A percentile compares a stretch with the other conserved stretches of the same genome.
These are phyloP conservation scores for Acanthamoeba healyi DNA, from an alignment of 208 protist genomes.

Conservation along the genomic window DNA sequence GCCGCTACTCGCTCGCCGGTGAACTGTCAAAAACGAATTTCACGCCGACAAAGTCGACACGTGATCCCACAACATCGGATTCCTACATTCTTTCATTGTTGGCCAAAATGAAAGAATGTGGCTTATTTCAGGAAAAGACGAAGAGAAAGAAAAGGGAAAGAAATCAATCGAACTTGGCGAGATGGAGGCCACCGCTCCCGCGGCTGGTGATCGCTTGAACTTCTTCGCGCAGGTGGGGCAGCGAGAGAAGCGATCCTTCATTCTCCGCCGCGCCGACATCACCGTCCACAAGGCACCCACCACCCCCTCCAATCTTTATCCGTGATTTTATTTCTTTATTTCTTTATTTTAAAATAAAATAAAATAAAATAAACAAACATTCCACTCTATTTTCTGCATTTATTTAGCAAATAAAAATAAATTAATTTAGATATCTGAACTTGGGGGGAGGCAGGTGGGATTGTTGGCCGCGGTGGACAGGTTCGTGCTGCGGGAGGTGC, in stretches of 20 bases:
- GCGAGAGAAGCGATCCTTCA: slow-evolving; percentile 31
- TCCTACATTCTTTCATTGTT: background rate
- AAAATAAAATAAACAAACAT: no score
- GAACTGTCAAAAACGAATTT: background rate
- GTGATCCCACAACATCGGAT: background rate
- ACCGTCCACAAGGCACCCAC: slow-evolving; percentile 23
- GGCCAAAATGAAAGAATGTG: background rate
- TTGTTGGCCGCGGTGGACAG: background rate
- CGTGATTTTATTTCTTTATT: background rate
- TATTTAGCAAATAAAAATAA: background rate
- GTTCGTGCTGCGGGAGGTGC: background rate
- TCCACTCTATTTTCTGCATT: background rate
- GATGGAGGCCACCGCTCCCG: background rate
- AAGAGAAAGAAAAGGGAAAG: no score
- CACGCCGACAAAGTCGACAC: background rate
- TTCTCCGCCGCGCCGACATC: slow-evolving; percentile 15
- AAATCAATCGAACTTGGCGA: background rate
- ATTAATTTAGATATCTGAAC: background rate
- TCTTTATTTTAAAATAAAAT: background rate
- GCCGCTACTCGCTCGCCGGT: no score
- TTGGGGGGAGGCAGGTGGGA: background rate
- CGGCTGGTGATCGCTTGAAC: background rate
- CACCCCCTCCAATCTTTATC: no score
- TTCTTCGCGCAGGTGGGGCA: slow-evolving; percentile 38
- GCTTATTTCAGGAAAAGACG: no score